Percentiles rank a stretch among this genome's conserved stretches.
These are phyloP conservation scores for Nothophaeocryptopus gaeumannii DNA, from an alignment of 2,329 filamentous ascomycete genomes.

Conservation along the genomic window DNA sequence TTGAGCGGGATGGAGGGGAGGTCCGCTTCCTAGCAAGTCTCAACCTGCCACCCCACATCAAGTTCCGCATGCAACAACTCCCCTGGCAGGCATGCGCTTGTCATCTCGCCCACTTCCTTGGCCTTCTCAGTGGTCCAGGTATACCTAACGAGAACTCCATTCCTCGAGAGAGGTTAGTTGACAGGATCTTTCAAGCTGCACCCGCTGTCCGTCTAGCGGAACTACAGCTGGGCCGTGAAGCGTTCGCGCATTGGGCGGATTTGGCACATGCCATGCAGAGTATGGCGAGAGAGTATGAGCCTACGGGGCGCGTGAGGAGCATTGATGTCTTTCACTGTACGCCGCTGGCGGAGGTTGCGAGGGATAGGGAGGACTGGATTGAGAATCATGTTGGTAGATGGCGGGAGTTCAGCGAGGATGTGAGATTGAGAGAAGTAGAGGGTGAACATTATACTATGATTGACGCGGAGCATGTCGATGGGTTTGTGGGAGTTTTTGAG, in stretches of 20 bases:
- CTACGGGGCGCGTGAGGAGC: constrained; percentile 34
- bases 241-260: constrained; percentile 5
- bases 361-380: constrained; percentile 34
- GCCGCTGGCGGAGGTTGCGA: constrained; percentile 33
- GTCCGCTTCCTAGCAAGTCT: constrained; percentile 47
- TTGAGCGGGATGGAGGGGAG: constrained; percentile 33
- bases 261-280: constrained; percentile 9
- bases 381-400: constrained; percentile 23
- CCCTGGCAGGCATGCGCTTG: constrained; percentile 41
- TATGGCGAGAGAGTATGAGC: constrained; percentile 39
- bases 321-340: constrained; percentile 46
- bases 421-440: constrained; percentile 19
- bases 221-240: not conserved
- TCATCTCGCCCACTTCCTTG: constrained; percentile 43
- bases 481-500: constrained; percentile 15
- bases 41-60: constrained; percentile 52
- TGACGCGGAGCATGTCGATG: constrained; percentile 17
- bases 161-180: not conserved
- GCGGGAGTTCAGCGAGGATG: constrained; percentile 20
- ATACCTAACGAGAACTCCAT: not conserved
- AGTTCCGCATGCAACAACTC: constrained; percentile 41
- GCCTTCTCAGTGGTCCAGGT: constrained; percentile 34
- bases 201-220: not conserved
- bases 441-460: constrained; percentile 29
- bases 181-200: not conserved